Evolutionary conservation across 139 green algal genomes (phyloP).

Genomic region (Raphidocelis subcapitata): DNA sequence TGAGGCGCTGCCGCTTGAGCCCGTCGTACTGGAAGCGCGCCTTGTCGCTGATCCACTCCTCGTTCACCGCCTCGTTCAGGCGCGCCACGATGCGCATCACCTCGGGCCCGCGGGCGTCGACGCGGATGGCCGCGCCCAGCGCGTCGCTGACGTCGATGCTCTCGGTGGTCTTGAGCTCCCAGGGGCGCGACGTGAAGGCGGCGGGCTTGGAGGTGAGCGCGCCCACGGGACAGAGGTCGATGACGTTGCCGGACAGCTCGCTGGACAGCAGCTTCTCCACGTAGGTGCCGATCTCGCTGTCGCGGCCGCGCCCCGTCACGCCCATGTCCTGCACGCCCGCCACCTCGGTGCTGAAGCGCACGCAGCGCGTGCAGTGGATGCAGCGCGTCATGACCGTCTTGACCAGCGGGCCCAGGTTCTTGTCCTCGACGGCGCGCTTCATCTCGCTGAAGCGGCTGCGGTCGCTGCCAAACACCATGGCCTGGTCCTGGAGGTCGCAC

Average conservation of each 20-base stretch:
- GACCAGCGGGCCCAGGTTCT: constrained; percentile 95
- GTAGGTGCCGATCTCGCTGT: constrained; percentile 96
- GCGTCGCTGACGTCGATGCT: constrained; percentile 91
- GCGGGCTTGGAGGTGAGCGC: constrained; percentile 96
- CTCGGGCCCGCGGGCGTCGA: constrained; percentile 83
- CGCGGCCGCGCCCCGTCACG: constrained; percentile 86
- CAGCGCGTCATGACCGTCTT: constrained; percentile 98
- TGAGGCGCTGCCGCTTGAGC: constrained; percentile 91
- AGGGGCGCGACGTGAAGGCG: constrained; percentile 95
- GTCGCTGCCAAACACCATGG: constrained; percentile 95
- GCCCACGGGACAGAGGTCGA: constrained; percentile 98
- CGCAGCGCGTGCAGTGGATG: constrained; percentile 78
- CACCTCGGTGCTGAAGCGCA: constrained; percentile 95
- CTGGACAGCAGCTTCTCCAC: constrained; percentile 87
- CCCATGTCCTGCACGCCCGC: constrained; percentile 95
- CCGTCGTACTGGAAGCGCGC: constrained; percentile 96
- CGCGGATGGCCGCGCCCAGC: constrained; percentile 83
- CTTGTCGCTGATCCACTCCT: constrained; percentile 99
- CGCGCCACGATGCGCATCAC: constrained; percentile 95
- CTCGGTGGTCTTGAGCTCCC: constrained; percentile 96
- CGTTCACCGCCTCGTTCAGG: constrained; percentile 96
- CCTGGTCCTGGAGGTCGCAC: constrained; percentile 97
- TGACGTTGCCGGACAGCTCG: constrained; percentile 97
- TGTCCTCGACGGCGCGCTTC: constrained; percentile 93
- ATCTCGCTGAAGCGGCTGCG: constrained; percentile 87